Evolutionary conservation across 371 early-diverging fungal species (phyloP), one percentile per base, ranked within the genome.

Genomic region (Circinella umbellata): DNA sequence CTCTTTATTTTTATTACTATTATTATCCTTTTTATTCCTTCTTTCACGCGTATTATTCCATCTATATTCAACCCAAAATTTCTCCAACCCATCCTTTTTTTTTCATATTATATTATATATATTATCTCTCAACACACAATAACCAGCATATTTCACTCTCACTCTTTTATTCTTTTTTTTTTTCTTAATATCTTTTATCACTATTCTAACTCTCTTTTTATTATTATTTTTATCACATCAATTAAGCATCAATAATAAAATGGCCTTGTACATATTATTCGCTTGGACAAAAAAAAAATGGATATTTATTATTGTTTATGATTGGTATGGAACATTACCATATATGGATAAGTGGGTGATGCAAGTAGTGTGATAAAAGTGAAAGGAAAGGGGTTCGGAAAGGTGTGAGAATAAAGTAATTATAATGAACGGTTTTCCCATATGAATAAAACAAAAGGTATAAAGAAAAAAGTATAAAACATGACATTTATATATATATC

Each of bases 221-320:
- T 11, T 9, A 11, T 42, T 42, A 42, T 27, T 27, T 27, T 27
- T 27, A 27, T 27, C 18, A 60, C 20, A 36, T 27, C 15, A 61
- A 39, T n/a, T 61, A 20, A 57, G 57, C 57, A 57, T 57, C 17
- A 57, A 57, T 57, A 57, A 57, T 51, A 57, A 57, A 57, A 34
- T 57, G 57, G 57, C 27, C 57, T 27, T 57, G 57, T 57, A 57
- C 57, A 57, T 57, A 57, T n/a, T 34, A 34, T 34, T 53, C 53
- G 53, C 53, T 18, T 53, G 53, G 15, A 53, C 6, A 42, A 42
- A 42, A 42, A 42, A 42, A 42, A 9, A 42, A 9, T 42, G 42
- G 42, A 42, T 42, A 27, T 27, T 27, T 27, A 27, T 27, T 27
- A 27, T 27, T 27, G 27, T 27, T 27, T 27, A 27, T 27, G 2